phyloP scores from a whole-genome alignment of 1,284 basidiomycete species.

The Rhizoctonia solani region DNA sequence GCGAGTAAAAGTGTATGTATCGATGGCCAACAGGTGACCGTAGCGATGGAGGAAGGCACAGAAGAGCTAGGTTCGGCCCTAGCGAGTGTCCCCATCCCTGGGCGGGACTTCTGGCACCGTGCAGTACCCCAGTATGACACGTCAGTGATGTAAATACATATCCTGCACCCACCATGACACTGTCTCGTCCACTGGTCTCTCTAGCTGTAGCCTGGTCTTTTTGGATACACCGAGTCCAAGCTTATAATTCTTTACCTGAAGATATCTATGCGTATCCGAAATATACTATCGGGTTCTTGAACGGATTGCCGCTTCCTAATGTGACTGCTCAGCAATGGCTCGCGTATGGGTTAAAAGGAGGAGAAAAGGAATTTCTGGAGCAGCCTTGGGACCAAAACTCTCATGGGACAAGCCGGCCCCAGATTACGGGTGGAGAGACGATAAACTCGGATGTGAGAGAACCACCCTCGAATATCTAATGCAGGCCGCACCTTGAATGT shows the following conservation, averaged over 20 bases:
- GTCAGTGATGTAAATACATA: slow-evolving; percentile 22
- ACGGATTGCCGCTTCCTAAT: slow-evolving; percentile 73
- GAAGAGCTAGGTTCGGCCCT: slow-evolving; percentile 31
- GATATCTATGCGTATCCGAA: slow-evolving; percentile 85
- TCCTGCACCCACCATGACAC: slow-evolving; percentile 23
- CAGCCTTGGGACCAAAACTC: slow-evolving; percentile 57
- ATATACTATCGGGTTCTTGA: slow-evolving; percentile 79
- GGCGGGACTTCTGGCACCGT: slow-evolving; percentile 24
- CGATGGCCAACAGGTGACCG: slow-evolving; percentile 21
- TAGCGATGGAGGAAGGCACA: slow-evolving; percentile 14
- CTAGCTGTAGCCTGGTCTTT: slow-evolving; percentile 18
- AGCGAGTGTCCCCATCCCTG: slow-evolving; percentile 5
- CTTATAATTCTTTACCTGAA: slow-evolving; percentile 45
- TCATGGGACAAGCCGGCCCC: slow-evolving; percentile 52
- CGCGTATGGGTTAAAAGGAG: slow-evolving; percentile 65
- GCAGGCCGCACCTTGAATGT: slow-evolving; percentile 13
- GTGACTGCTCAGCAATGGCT: slow-evolving; percentile 77
- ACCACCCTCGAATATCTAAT: slow-evolving; percentile 34
- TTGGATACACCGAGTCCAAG: slow-evolving; percentile 2
- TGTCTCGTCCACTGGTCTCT: slow-evolving; percentile 23
- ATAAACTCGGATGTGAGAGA: slow-evolving; percentile 35
- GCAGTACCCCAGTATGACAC: slow-evolving; percentile 26
- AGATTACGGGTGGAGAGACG: slow-evolving; percentile 59
- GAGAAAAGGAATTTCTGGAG: slow-evolving; percentile 75
- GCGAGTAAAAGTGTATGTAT: slow-evolving; percentile 29